Evolutionary conservation across 2,329 filamentous ascomycete genomes (phyloP).

Genomic region (Scedosporium aurantiacum): DNA sequence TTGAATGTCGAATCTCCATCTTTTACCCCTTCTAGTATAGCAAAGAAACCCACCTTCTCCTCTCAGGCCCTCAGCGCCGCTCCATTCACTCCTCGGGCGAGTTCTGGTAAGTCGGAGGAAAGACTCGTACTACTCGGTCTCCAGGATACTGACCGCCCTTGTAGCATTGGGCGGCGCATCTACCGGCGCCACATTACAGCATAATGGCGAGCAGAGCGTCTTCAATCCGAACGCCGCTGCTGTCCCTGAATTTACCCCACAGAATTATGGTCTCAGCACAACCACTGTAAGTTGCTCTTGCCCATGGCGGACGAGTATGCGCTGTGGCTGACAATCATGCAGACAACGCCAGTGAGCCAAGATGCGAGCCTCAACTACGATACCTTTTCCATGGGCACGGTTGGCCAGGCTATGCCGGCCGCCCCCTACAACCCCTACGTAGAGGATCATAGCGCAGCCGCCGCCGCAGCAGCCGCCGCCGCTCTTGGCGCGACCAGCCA

Average conservation of each 20-base stretch:
- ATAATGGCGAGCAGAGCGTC: slow-evolving; percentile 4
- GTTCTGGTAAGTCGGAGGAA: slow-evolving; percentile 24
- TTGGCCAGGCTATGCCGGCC: slow-evolving; percentile 38
- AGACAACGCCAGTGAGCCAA: background rate
- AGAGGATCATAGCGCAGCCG: slow-evolving; percentile 53
- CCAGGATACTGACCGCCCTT: background rate
- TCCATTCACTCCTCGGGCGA: slow-evolving; percentile 65
- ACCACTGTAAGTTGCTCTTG: slow-evolving; percentile 26
- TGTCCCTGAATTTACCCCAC: slow-evolving; percentile 50
- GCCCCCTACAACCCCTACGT: slow-evolving; percentile 65
- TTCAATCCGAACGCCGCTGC: slow-evolving; percentile 40
- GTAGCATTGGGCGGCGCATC: background rate
- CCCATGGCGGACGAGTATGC: background rate
- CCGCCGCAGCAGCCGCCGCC: slow-evolving; percentile 48
- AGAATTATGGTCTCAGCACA: slow-evolving; percentile 40
- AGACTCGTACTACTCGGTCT: background rate
- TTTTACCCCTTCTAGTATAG: slow-evolving; percentile 61
- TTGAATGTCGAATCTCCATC: slow-evolving; percentile 94
- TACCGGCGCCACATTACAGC: background rate
- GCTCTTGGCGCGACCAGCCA: slow-evolving; percentile 36
- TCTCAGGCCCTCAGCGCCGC: slow-evolving; percentile 84
- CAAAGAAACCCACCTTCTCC: slow-evolving; percentile 69
- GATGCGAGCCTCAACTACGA: slow-evolving; percentile 37
- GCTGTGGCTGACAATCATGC: background rate
- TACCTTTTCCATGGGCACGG: slow-evolving; percentile 50